Evolutionary conservation across 768 basidiomycete species (phyloP).

Genomic region (Clitopilus hobsonii): DNA sequence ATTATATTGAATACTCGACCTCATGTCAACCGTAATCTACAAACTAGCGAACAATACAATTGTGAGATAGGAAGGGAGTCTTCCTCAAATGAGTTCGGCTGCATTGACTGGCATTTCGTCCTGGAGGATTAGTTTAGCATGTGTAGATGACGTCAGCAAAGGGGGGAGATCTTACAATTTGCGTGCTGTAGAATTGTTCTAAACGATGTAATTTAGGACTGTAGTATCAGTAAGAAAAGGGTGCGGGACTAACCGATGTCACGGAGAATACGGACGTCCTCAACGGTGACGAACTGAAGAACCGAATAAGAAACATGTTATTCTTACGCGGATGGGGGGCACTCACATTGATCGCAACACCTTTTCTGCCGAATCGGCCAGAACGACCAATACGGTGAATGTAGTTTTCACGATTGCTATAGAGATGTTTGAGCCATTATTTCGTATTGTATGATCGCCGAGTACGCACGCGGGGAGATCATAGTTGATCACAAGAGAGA

Average conservation of each 20-base stretch:
- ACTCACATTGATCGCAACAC: slow-evolving; percentile 97
- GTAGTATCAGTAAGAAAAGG: slow-evolving; percentile 9
- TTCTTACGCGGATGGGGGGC: slow-evolving; percentile 1
- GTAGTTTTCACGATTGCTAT: slow-evolving; percentile 97
- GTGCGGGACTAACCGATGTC: slow-evolving; percentile 73
- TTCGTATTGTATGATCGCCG: slow-evolving; percentile 1
- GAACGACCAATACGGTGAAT: slow-evolving; percentile 99
- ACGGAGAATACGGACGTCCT: slow-evolving; percentile 93
- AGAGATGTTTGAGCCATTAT: not conserved
- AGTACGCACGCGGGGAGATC: slow-evolving; percentile 82
- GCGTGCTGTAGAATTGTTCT: slow-evolving; percentile 97
- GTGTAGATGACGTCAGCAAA: slow-evolving; percentile 7
- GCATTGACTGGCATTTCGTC: slow-evolving; percentile 99
- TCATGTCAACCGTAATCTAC: not conserved
- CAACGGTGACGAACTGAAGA: slow-evolving; percentile 83
- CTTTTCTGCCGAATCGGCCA: slow-evolving; percentile 97
- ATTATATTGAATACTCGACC: not conserved
- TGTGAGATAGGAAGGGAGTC: not conserved
- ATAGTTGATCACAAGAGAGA: slow-evolving; percentile 96
- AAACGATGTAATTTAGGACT: slow-evolving; percentile 9
- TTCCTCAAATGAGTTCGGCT: slow-evolving; percentile 83
- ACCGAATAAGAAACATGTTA: slow-evolving; percentile 5
- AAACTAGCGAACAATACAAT: not conserved
- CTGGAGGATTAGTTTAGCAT: slow-evolving; percentile 31
- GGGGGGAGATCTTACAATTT: slow-evolving; percentile 56